Evolutionary conservation across 805 yeast species (phyloP).

Genomic region (Metschnikowia lachancei): DNA sequence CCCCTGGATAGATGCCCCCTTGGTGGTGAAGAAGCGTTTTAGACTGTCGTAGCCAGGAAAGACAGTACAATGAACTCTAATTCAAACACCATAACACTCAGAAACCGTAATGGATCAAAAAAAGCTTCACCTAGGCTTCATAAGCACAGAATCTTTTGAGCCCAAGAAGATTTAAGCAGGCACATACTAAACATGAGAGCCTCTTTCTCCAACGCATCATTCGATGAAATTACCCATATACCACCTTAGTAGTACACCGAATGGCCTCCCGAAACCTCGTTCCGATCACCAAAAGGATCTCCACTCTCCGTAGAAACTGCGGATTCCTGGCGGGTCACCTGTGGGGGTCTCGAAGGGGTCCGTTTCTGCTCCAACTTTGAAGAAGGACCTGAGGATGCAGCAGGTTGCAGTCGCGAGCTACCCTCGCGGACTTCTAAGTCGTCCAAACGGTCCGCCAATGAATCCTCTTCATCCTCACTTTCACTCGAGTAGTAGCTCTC

Average conservation of each 20-base stretch:
- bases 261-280: constrained; percentile 9
- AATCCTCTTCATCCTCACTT: constrained; percentile 35
- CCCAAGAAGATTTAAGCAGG: too few relatives aligned
- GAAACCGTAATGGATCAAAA: too few relatives aligned
- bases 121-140: too few relatives aligned
- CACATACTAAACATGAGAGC: too few relatives aligned
- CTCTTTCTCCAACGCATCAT: too few relatives aligned
- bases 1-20: too few relatives aligned
- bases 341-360: constrained; percentile 9
- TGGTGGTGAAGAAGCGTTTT: too few relatives aligned
- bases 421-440: constrained; percentile 16
- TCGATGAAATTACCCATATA: too few relatives aligned
- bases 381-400: constrained; percentile 26
- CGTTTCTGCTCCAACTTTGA: constrained; percentile 9
- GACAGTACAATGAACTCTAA: too few relatives aligned
- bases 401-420: constrained; percentile 11
- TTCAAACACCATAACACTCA: too few relatives aligned
- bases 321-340: constrained; percentile 25
- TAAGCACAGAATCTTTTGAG: too few relatives aligned
- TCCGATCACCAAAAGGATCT: constrained; percentile 38
- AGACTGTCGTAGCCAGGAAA: too few relatives aligned
- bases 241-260: constrained; percentile 6
- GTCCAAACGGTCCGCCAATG: constrained; percentile 11
- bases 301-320: constrained; percentile 26
- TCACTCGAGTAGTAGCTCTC: constrained; percentile 42